These are phyloP conservation scores for Diplosphaera chodatii DNA, from an alignment of 139 green algal species.

Conservation along the genomic window DNA sequence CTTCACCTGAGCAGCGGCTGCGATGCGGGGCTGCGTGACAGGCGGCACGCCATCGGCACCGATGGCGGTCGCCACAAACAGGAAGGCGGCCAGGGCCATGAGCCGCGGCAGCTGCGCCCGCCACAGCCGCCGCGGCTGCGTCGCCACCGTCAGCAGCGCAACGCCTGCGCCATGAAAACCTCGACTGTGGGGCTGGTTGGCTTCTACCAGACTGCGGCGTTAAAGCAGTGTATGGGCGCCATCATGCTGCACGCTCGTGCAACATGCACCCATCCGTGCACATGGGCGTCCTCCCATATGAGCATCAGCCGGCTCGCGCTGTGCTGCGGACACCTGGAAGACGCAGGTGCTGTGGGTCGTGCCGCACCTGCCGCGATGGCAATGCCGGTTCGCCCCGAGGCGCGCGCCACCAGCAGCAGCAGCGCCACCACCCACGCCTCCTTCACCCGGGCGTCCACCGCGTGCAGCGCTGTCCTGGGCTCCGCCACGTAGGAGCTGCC, in stretches of 20 bases:
- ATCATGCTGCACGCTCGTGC: too few relatives aligned
- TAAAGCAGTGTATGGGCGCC: too few relatives aligned
- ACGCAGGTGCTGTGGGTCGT: neutral
- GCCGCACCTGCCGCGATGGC: constrained; percentile 20
- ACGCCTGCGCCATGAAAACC: constrained; percentile 6
- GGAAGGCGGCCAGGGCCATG: constrained; percentile 38
- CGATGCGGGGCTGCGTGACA: constrained; percentile 33
- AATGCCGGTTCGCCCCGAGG: constrained; percentile 26
- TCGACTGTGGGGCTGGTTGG: too few relatives aligned
- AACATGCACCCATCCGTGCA: too few relatives aligned
- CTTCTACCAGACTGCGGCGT: too few relatives aligned
- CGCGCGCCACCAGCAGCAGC: constrained; percentile 57
- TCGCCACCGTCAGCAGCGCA: constrained; percentile 29
- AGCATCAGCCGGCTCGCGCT: neutral
- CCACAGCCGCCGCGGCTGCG: constrained; percentile 51
- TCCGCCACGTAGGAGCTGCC: constrained; percentile 59
- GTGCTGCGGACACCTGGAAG: neutral
- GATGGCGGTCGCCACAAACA: constrained; percentile 53
- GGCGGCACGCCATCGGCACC: constrained; percentile 57
- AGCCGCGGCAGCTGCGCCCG: constrained; percentile 57
- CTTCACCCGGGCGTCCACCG: constrained; percentile 54
- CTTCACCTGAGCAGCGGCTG: constrained; percentile 6
- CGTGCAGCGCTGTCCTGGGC: constrained; percentile 50
- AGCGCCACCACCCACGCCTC: constrained; percentile 67
- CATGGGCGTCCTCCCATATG: too few relatives aligned